Percentiles rank a stretch among this genome's conserved stretches.
phyloP scores from a whole-genome alignment of 2,329 filamentous ascomycete species.

The Ceratocystiopsis sp. region DNA sequence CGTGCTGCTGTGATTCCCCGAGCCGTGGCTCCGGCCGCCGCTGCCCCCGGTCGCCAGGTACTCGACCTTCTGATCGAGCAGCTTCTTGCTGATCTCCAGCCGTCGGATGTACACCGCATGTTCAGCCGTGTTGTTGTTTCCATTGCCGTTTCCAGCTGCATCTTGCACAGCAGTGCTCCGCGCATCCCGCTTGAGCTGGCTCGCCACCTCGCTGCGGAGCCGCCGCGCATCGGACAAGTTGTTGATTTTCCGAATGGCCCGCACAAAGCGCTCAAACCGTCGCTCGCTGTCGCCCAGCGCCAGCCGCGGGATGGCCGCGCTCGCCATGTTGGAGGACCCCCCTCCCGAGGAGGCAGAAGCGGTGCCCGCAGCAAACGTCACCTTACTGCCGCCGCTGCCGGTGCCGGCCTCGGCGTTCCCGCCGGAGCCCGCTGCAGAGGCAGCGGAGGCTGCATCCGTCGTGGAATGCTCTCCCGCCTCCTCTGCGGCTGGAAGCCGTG shows the following conservation, averaged over 20 bases:
- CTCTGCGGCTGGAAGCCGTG: conserved; percentile 19
- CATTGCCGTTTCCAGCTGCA: conserved; percentile 22
- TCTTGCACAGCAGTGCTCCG: conserved; percentile 24
- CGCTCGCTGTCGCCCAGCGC: conserved; percentile 70
- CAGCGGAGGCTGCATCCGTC: too few relatives aligned
- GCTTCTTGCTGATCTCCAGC: conserved; percentile 76
- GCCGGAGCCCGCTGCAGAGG: too few relatives aligned
- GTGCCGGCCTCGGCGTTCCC: background rate
- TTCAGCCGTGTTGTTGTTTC: conserved; percentile 42
- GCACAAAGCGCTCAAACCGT: conserved; percentile 86
- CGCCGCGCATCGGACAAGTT: conserved; percentile 85
- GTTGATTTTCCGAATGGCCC: conserved; percentile 71
- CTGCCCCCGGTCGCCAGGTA: conserved; percentile 56
- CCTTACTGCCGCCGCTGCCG: background rate
- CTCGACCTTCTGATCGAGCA: conserved; percentile 78
- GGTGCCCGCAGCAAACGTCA: background rate
- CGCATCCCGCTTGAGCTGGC: conserved; percentile 75
- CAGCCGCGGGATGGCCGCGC: conserved; percentile 56
- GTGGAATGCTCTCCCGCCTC: background rate
- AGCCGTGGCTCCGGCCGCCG: conserved; percentile 16
- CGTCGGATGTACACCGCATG: conserved; percentile 64
- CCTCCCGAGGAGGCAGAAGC: background rate
- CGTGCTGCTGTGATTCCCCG: background rate
- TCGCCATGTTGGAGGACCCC: background rate
- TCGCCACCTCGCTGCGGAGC: conserved; percentile 81